A percentile compares a stretch with the other conserved stretches of the same genome.
Evolutionary conservation across 495 filamentous ascomycete species (phyloP).

Genomic region (Astrocystis sublimbata): DNA sequence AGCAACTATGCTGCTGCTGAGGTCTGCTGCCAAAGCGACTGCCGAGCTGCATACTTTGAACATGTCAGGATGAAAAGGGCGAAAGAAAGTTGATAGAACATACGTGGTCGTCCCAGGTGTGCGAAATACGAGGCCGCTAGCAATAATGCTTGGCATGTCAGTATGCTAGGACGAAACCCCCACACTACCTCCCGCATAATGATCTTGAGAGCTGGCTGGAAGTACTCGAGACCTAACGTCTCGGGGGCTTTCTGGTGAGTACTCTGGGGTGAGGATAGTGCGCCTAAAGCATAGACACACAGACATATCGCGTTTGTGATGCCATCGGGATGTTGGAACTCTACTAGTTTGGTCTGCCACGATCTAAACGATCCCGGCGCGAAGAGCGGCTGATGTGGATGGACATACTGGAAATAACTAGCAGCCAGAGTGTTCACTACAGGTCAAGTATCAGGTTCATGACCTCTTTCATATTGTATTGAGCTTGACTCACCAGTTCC

Average conservation of each 20-base stretch:
- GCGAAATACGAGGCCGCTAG: conserved; percentile 41
- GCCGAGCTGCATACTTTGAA: background rate
- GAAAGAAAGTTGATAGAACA: background rate
- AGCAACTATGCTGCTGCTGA: background rate
- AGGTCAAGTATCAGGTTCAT: background rate
- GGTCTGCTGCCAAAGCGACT: too few relatives aligned
- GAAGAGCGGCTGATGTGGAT: conserved; percentile 38
- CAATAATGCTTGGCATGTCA: conserved; percentile 35
- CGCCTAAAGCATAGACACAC: conserved; percentile 38
- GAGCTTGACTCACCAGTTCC: conserved; percentile 22
- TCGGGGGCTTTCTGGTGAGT: conserved; percentile 28
- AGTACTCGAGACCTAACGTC: conserved; percentile 34
- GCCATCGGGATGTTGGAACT: conserved; percentile 28
- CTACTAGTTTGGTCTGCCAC: conserved; percentile 30
- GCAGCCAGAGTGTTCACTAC: conserved; percentile 21
- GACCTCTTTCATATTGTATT: background rate
- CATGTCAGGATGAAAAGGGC: background rate
- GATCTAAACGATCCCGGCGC: conserved; percentile 29
- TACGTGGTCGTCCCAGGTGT: conserved; percentile 35
- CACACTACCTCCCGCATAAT: conserved; percentile 34
- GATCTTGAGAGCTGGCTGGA: conserved; percentile 38
- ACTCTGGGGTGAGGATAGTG: conserved; percentile 21
- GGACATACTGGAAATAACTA: conserved; percentile 36
- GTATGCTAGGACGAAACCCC: conserved; percentile 34
- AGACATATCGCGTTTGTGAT: conserved; percentile 37